Base-by-base conservation (phyloP, 768 basidiomycete species). In the Flagelloscypha sp. region DNA sequence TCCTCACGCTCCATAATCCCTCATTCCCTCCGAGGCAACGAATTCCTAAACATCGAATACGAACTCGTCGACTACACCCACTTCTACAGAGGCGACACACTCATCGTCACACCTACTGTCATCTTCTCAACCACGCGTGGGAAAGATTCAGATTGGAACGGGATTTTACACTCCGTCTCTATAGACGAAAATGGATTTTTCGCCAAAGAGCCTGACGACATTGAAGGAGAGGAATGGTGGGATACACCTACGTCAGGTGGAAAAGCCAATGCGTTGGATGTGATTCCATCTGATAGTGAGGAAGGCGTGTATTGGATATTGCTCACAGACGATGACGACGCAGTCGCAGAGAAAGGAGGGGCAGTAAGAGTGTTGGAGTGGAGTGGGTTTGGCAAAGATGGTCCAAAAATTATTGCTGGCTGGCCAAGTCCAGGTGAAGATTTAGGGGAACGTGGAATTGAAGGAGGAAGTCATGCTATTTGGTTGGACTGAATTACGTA, bases 81-180 rank as follows among this genome's bases (percentile, higher is more conserved):
- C 25, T 15, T 41, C n/a, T 8, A 60, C 43, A 58, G 69, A 10
- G 69, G 70, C 4, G 70, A 70, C 44, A 72, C 70, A 0, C 56
- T 72, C 27, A 46, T 63, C 43, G 56, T 71, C 15, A 41, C 59
- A 8, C 68, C 66, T 2, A 43, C 64, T 2, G 68, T 68, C 0
- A 49, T 75, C 23, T 62, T 72, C 41, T 56, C 68, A 4, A 72
- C 68, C 0, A 74, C 72, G 0, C 63, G 72, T 6, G 70, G 70
- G 15, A 51, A 59, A 5, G 57, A 50, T 0, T 35, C 61, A 2
- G 36, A 45, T 1, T 72, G 68, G 68, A 48, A 70, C 3, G 55
- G 56, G 34, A 50, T 65, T 1, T 70, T 70, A 39, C 41, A 12
- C 24, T 8, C 20, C 35, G 19, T 25, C 22, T n/a, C 54, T 7